A percentile compares a stretch with the other conserved stretches of the same genome.
Conservation (phyloP, 805 yeast species). For the Kodamaea kaohsiungensis region DNA sequence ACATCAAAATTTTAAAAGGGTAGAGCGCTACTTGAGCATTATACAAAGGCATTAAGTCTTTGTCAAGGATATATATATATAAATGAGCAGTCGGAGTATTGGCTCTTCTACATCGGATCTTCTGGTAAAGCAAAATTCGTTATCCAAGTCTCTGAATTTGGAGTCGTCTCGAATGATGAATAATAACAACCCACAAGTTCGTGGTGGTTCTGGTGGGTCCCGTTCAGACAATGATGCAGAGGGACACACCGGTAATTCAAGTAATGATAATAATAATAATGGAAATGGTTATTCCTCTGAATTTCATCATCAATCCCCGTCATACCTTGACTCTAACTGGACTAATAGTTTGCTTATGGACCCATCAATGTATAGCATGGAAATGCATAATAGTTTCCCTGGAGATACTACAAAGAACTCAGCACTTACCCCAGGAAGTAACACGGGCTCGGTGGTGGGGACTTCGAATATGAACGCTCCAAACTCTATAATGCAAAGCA, state of each 20-base stretch:
- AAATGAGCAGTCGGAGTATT: neutral
- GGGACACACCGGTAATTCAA: neutral
- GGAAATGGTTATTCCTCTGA: conserved; percentile 9
- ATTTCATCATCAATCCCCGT: conserved; percentile 7
- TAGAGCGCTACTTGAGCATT: neutral
- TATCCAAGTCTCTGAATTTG: neutral
- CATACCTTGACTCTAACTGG: conserved; percentile 33
- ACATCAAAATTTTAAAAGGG: neutral
- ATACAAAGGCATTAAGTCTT: neutral
- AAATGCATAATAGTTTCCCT: conserved; percentile 18
- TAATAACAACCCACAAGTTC: neutral
- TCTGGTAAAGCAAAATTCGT: neutral
- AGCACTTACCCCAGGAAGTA: conserved; percentile 1
- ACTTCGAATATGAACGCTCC: conserved; percentile 6
- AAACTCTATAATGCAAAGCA: conserved; percentile 29
- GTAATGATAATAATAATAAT: neutral
- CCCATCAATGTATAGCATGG: conserved; percentile 32
- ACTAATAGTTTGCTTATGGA: conserved; percentile 35
- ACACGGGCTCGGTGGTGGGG: neutral
- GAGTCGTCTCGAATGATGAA: neutral
- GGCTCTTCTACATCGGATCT: neutral
- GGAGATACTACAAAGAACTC: neutral
- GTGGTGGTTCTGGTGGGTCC: neutral
- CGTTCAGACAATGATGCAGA: neutral
- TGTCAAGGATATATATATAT: neutral